These are phyloP conservation scores for Odonthalia washingtoniensis DNA, from an alignment of 31 red algal species.

Conservation along the genomic window DNA sequence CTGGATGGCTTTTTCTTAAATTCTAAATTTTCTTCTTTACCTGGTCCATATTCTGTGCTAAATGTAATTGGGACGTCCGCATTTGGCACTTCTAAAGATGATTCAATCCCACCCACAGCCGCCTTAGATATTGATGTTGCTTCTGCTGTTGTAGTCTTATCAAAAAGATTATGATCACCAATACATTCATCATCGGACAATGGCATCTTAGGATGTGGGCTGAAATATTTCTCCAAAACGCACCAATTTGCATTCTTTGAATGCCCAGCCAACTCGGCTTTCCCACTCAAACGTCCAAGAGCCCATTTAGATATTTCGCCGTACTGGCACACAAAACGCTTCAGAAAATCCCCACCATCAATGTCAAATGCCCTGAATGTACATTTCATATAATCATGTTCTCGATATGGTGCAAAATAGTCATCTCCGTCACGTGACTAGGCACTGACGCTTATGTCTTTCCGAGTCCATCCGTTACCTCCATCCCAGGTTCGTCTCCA, in stretches of 20 bases:
- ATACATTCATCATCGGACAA: not conserved
- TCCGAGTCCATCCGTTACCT: no score
- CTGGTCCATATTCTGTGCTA: not conserved
- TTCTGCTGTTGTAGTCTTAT: not conserved
- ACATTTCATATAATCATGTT: no score
- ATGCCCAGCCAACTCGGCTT: constrained; percentile 67
- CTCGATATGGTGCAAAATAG: no score
- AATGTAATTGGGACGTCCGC: not conserved
- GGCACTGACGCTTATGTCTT: no score
- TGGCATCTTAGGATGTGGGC: constrained; percentile 46
- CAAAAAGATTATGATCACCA: not conserved
- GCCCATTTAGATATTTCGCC: constrained; percentile 47
- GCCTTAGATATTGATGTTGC: no score
- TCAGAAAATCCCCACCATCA: constrained; percentile 54
- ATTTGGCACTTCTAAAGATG: not conserved
- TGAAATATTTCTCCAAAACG: constrained; percentile 59
- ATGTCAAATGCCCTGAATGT: constrained; percentile 62
- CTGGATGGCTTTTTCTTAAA: not conserved
- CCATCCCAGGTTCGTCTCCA: no score
- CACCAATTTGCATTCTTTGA: constrained; percentile 61
- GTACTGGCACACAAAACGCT: constrained; percentile 57
- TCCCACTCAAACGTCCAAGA: constrained; percentile 58
- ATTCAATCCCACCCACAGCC: no score
- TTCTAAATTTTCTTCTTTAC: not conserved
- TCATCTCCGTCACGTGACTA: no score